Evolutionary conservation across 1,284 basidiomycete species (phyloP).

Genomic region (Ganoderma meredithae): DNA sequence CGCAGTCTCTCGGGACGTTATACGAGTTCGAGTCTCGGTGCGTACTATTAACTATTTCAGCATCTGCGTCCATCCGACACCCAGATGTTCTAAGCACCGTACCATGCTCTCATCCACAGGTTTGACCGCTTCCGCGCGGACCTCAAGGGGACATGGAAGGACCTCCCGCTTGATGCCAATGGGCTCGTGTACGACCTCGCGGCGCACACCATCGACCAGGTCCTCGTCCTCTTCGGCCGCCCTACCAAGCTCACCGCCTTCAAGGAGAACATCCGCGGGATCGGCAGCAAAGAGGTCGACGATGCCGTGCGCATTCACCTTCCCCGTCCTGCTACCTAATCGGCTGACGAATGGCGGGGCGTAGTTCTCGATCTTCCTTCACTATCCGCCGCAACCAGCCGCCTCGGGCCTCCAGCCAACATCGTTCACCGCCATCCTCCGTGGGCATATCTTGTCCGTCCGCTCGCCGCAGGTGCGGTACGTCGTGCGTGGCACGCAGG

Average conservation of each 20-base stretch:
- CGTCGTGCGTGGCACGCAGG: conserved; percentile 72
- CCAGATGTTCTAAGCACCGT: not conserved
- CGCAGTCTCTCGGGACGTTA: conserved; percentile 65
- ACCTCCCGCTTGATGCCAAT: conserved; percentile 57
- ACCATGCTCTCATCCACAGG: conserved; percentile 45
- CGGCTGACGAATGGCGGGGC: conserved; percentile 7
- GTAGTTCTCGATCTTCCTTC: conserved; percentile 76
- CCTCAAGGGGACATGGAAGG: conserved; percentile 79
- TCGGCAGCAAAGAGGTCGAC: conserved; percentile 71
- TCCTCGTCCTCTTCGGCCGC: conserved; percentile 78
- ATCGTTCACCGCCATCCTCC: conserved; percentile 73
- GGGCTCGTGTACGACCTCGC: conserved; percentile 73
- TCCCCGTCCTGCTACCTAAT: conserved; percentile 1
- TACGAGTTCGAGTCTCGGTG: conserved; percentile 82
- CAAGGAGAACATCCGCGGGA: conserved; percentile 69
- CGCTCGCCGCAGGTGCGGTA: conserved; percentile 74
- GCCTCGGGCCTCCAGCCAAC: conserved; percentile 47
- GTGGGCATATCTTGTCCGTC: conserved; percentile 75
- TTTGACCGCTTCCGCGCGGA: conserved; percentile 80
- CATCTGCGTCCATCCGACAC: not conserved
- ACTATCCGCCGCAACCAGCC: conserved; percentile 50
- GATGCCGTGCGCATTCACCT: conserved; percentile 59
- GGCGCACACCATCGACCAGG: conserved; percentile 80
- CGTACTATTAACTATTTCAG: conserved; percentile 32
- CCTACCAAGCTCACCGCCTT: conserved; percentile 76